phyloP scores from a whole-genome alignment of 2,329 filamentous ascomycete species.

The Ustilaginoidea virens region DNA sequence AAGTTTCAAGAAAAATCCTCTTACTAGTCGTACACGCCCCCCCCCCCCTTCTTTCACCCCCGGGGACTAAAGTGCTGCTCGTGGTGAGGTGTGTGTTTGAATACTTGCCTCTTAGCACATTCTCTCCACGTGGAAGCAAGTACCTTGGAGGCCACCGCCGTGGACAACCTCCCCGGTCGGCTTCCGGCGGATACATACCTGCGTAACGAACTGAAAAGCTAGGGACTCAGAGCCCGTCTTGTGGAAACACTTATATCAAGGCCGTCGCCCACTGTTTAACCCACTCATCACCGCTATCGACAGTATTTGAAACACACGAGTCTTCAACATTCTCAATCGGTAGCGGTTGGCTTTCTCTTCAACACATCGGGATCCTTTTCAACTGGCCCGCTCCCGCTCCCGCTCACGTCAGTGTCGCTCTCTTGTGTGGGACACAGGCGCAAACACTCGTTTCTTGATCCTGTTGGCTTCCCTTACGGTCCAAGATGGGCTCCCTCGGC shows the following conservation, averaged over 20 bases:
- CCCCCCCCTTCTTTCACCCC: too few species aligned
- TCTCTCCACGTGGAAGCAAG: conserved; percentile 7
- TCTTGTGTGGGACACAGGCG: too few species aligned
- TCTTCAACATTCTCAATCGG: background rate
- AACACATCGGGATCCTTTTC: conserved; percentile 2
- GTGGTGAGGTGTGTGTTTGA: too few species aligned
- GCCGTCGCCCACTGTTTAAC: conserved; percentile 3
- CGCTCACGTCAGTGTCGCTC: too few species aligned
- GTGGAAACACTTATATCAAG: conserved; percentile 7
- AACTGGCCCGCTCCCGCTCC: conserved; percentile 2
- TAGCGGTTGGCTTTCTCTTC: background rate
- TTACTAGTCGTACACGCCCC: too few species aligned
- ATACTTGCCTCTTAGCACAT: too few species aligned
- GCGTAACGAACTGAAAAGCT: too few species aligned
- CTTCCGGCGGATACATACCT: conserved; percentile 7
- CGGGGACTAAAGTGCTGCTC: too few species aligned
- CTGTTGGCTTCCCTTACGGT: background rate
- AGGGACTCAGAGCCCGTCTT: too few species aligned
- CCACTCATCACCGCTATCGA: too few species aligned
- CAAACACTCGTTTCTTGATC: background rate
- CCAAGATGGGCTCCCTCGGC: conserved; percentile 25
- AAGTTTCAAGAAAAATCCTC: too few species aligned
- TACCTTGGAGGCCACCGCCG: conserved; percentile 6
- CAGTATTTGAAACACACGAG: too few species aligned
- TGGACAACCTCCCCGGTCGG: conserved; percentile 4